Evolutionary conservation across 768 basidiomycete species (phyloP).

Genomic region (Pisolithus marmoratus): DNA sequence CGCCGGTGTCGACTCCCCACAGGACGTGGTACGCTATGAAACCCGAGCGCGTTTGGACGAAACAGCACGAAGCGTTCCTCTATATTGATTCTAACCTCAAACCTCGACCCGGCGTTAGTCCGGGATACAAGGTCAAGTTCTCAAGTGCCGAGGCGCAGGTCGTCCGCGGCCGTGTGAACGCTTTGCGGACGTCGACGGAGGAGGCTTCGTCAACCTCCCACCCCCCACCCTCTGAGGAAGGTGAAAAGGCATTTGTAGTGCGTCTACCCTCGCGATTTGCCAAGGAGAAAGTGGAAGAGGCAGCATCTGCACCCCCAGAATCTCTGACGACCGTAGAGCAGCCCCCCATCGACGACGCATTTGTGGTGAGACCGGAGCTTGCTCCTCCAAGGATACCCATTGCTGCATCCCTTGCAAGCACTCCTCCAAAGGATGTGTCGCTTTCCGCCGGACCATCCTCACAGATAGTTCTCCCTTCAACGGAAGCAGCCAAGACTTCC

Average conservation of each 20-base stretch:
- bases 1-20: conserved; percentile 28
- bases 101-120: conserved; percentile 50
- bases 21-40: conserved; percentile 70
- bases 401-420: conserved; percentile 19
- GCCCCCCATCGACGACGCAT: conserved; percentile 47
- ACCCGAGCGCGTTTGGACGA: conserved; percentile 79
- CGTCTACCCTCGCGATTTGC: conserved; percentile 43
- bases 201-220: conserved; percentile 15
- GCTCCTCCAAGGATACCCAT: conserved; percentile 26
- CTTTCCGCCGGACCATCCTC: not conserved
- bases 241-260: conserved; percentile 45
- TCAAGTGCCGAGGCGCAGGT: conserved; percentile 43
- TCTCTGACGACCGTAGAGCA: conserved; percentile 27
- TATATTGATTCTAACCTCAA: conserved; percentile 58
- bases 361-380: conserved; percentile 50
- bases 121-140: conserved; percentile 56
- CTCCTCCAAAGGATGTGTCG: conserved; percentile 15
- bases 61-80: conserved; percentile 72
- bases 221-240: conserved; percentile 32
- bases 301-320: conserved; percentile 3
- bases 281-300: conserved; percentile 28
- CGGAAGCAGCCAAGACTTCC: not conserved
- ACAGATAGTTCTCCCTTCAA: conserved; percentile 5
- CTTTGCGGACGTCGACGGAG: conserved; percentile 6
- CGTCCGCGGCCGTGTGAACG: conserved; percentile 33